Conservation (phyloP, 2,329 filamentous ascomycete species). For the Pseudocercospora fuligena region DNA sequence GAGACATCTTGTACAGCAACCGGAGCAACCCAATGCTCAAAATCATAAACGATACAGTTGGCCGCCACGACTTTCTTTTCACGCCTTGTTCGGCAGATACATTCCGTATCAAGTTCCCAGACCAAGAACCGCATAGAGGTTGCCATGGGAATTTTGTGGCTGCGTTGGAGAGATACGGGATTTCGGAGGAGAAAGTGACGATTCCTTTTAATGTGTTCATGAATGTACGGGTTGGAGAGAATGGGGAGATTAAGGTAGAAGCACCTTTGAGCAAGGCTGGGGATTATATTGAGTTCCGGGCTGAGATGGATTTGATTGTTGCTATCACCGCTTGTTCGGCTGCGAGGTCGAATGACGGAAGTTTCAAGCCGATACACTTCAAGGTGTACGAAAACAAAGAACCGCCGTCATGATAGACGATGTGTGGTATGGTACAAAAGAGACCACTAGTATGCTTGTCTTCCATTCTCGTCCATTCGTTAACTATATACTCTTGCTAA, state of each 20-base stretch:
- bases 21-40: constrained; percentile 28
- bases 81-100: constrained; percentile 33
- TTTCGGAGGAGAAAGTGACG: constrained; percentile 31
- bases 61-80: constrained; percentile 30
- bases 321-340: constrained; percentile 35
- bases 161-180: constrained; percentile 29
- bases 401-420: no score
- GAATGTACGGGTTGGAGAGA: constrained; percentile 34
- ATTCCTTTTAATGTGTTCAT: constrained; percentile 38
- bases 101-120: constrained; percentile 33
- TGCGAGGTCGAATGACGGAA: constrained; percentile 32
- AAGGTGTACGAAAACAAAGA: background rate
- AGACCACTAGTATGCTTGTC: background rate
- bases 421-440: no score
- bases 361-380: constrained; percentile 32
- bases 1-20: constrained; percentile 31
- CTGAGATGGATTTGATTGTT: constrained; percentile 37
- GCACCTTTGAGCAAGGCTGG: constrained; percentile 34
- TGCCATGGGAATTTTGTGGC: constrained; percentile 37
- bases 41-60: constrained; percentile 28
- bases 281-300: constrained; percentile 34
- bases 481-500: constrained; percentile 13
- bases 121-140: constrained; percentile 35
- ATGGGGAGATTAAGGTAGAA: constrained; percentile 31
- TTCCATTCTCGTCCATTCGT: constrained; percentile 3